Base-by-base conservation (phyloP, 164 flowering plant genomes). In the Berberis thunbergii region DNA sequence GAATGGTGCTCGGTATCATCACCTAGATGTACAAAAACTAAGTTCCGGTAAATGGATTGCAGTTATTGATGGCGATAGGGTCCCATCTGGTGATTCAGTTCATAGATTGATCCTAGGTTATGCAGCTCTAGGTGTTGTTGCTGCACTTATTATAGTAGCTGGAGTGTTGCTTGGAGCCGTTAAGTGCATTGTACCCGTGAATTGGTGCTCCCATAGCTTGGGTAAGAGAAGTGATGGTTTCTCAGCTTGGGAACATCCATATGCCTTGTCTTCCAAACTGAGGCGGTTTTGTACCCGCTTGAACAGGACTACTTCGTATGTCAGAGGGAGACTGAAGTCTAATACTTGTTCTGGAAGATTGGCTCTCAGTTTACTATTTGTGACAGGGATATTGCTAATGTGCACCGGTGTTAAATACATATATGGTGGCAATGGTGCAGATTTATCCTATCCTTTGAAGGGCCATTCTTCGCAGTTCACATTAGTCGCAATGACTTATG, bases 1-100 rank as follows among this genome's bases (percentile, higher is more conserved):
- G 98, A 87, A 88, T 70, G 95, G 97, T 58, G 91, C 78, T 71
- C 90, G 97, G 13, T 70, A 82, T 63, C 98, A 93, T 71, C 97
- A 90, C 71, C 78, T 93, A 8, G 98, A 93, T 63, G 91, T 74
- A 7, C 97, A 83, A 77, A 77, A 77, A 76, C 78, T 93, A 41
- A 75, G 79, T 58, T 72, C 84, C 10, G 95, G 96, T 46, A 69
- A 69, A 50, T 93, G 97, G 97, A 56, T 93, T 59, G 98, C 74
- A 26, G 88, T 88, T 13, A 79, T 87, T 80, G 98, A 93, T 74
- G 98, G 97, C 1, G 98, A 93, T 53, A 79, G 96, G 38, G 88
- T 89, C 40, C 86, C 84, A 12, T 93, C 98, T 1, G 97, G 97
- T n/a, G 96, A 90, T 58, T 49, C 79, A 42, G 44, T 63, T 43